Evolutionary conservation across 352 stramenopile species (phyloP), one percentile per base, ranked within the genome.

Genomic region (Pilasporangium apinafurcum): DNA sequence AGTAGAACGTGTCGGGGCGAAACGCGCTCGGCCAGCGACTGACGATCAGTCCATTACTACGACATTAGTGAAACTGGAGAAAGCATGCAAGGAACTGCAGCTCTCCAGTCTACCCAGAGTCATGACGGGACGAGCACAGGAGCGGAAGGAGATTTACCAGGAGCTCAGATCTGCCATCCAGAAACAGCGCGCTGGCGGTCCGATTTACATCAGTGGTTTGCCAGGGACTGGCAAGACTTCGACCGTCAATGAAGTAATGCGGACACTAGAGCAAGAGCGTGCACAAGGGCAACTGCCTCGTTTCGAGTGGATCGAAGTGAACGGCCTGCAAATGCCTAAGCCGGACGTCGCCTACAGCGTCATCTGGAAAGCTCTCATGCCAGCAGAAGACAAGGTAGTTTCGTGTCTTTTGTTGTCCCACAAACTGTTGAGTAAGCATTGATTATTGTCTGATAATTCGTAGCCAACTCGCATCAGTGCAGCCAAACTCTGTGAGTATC

Each of bases 151-250:
- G 40, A 83, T 88, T 41, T 70, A 80, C 53, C 56, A 67, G 8
- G 61, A 65, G 17, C 44, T 88, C 12, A 65, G 57, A 10, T 68
- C 54, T 2, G 71, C 69, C n/a, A 77, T 86, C 37, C 53, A 70
- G 34, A 61, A 62, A 29, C 60, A 78, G 33, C 65, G 72, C 24
- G 71, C 68, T 0, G 67, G 67, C 22, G 66, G 65, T 0, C 62
- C 72, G 5, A 70, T 88, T 32, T 88, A 88, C 55, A 80, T 88
- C 31, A 88, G 76, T 33, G 76, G 76, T 0, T 41, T 88, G 1
- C 76, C 76, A 39, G 76, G 76, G 17, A 70, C 65, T 13, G 76
- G 76, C 27, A 88, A 88, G 53, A 88, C 72, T 8, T 81, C 72
- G 21, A 82, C 77, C 22, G 73, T 88, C 3, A 82, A 81, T 24